A percentile compares a stretch with the other conserved stretches of the same genome.
Conservation (phyloP, 2,329 filamentous ascomycete species). For the Zymoseptoria passerinii region DNA sequence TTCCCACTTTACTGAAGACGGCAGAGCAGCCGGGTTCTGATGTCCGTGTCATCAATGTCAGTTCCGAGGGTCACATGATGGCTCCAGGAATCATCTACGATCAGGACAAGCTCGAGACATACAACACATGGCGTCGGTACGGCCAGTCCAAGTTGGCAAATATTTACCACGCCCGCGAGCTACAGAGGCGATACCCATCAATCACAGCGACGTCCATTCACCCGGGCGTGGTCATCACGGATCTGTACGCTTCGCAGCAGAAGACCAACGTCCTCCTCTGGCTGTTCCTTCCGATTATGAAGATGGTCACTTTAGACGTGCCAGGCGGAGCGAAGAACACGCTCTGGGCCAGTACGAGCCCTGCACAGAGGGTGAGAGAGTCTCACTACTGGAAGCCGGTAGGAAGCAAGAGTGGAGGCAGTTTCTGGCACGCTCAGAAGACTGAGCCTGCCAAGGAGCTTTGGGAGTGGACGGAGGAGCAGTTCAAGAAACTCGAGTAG, state of each 20-base stretch:
- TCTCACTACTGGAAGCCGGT: slow-evolving; percentile 21
- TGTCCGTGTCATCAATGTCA: slow-evolving; percentile 40
- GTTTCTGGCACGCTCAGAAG: slow-evolving; percentile 19
- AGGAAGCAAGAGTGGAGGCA: slow-evolving; percentile 13
- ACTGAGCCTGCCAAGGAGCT: slow-evolving; percentile 25
- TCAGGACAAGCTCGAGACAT: slow-evolving; percentile 27
- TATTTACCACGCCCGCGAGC: slow-evolving; percentile 53
- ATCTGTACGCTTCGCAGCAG: slow-evolving; percentile 32
- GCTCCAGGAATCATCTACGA: slow-evolving; percentile 30
- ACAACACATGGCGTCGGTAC: slow-evolving; percentile 42
- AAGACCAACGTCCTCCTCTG: slow-evolving; percentile 7
- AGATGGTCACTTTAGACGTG: slow-evolving; percentile 11
- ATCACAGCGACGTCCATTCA: slow-evolving; percentile 56
- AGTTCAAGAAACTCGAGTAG: slow-evolving; percentile 12
- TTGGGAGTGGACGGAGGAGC: slow-evolving; percentile 34
- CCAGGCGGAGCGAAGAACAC: slow-evolving; percentile 20
- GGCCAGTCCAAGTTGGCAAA: slow-evolving; percentile 54
- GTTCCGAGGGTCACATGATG: slow-evolving; percentile 27
- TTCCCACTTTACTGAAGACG: slow-evolving; percentile 37
- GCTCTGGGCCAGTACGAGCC: slow-evolving; percentile 23
- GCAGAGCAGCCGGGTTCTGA: slow-evolving; percentile 29
- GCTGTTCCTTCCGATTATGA: slow-evolving; percentile 9
- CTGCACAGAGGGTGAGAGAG: slow-evolving; percentile 13
- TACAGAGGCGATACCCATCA: slow-evolving; percentile 49
- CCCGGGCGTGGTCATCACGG: slow-evolving; percentile 57